Percentiles rank a stretch among this genome's conserved stretches.
phyloP scores from a whole-genome alignment of 768 basidiomycete genomes.

The Lepiota venenata region DNA sequence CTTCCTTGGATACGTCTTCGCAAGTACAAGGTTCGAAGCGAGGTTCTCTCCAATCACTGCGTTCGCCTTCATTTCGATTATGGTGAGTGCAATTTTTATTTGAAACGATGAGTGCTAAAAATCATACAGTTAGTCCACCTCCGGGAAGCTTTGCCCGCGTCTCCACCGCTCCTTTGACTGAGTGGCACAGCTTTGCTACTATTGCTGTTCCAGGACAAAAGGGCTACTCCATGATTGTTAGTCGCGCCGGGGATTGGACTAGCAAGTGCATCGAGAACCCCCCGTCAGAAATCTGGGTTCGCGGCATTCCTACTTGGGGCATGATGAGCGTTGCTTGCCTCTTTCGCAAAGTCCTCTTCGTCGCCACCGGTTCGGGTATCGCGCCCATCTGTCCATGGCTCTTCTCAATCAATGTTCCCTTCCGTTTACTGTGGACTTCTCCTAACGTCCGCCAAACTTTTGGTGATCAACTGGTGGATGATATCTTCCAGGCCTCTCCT shows the following conservation, averaged over 20 bases:
- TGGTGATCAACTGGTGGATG: conserved; percentile 34
- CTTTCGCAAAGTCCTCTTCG: conserved; percentile 49
- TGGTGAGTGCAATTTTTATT: conserved; percentile 29
- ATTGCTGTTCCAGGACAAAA: conserved; percentile 33
- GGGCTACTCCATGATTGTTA: conserved; percentile 50
- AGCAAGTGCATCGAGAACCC: conserved; percentile 43
- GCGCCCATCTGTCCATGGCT: conserved; percentile 40
- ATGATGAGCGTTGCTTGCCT: conserved; percentile 45
- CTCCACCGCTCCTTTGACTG: conserved; percentile 37
- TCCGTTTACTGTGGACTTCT: conserved; percentile 39
- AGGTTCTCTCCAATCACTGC: conserved; percentile 50
- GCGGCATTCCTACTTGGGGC: conserved; percentile 48
- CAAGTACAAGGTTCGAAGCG: conserved; percentile 43
- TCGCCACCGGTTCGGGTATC: conserved; percentile 54
- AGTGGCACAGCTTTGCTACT: conserved; percentile 52
- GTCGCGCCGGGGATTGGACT: conserved; percentile 59
- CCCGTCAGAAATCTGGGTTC: conserved; percentile 50
- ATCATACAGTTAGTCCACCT: conserved; percentile 12
- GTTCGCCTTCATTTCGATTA: conserved; percentile 55
- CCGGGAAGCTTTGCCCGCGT: conserved; percentile 17
- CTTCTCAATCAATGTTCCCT: conserved; percentile 31
- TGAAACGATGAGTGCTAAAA: conserved; percentile 13
- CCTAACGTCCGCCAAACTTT: conserved; percentile 38
- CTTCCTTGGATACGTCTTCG: conserved; percentile 52
- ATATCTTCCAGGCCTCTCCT: conserved; percentile 34